Evolutionary conservation across 78 protist genomes (phyloP).

Genomic region (Cavenderia fasciculata): DNA sequence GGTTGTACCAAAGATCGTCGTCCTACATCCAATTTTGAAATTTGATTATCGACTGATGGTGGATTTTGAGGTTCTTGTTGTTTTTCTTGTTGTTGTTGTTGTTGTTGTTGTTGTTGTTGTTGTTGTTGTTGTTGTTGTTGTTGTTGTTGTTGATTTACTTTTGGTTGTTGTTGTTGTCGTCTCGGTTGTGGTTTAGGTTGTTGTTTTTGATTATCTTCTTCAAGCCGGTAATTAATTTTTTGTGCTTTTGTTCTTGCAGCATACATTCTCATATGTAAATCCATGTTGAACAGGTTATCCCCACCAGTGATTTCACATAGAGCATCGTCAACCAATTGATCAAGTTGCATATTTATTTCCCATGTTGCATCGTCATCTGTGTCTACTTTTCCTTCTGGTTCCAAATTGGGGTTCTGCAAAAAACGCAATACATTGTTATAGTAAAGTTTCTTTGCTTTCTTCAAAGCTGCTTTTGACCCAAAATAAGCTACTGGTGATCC

Average conservation of each 20-base stretch:
- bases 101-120: not conserved
- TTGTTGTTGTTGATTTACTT: not conserved
- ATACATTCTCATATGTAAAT: not conserved
- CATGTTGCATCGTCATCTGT: no score
- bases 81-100: not conserved
- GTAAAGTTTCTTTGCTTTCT: no score
- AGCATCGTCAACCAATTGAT: not conserved
- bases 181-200: not conserved
- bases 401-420: no score
- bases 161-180: constrained; percentile 2
- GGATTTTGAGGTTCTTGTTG: not conserved
- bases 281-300: not conserved
- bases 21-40: no score
- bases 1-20: no score
- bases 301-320: not conserved
- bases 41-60: no score
- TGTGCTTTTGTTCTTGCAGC: not conserved
- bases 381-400: no score
- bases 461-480: no score
- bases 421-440: no score
- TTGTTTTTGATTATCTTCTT: not conserved
- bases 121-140: constrained; percentile 6
- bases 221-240: not conserved
- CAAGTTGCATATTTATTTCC: no score
- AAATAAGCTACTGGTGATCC: no score